phyloP scores from a whole-genome alignment of 2,329 filamentous ascomycete species.

The Colletotrichum spinosum region DNA sequence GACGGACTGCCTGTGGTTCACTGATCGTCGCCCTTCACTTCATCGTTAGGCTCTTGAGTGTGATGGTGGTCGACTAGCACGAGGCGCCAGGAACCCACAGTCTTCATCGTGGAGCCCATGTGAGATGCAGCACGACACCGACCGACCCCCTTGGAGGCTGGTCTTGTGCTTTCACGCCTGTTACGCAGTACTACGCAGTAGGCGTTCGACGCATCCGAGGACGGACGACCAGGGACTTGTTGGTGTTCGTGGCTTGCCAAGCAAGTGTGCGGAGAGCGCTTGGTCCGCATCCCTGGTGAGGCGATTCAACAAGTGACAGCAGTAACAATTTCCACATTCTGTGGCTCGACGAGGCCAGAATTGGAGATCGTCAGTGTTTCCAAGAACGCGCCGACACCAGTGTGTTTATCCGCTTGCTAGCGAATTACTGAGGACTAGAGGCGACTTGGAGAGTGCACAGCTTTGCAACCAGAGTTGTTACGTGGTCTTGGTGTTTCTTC shows the following conservation, averaged over 20 bases:
- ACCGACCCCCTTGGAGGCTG: background rate
- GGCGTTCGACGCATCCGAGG: slow-evolving; percentile 7
- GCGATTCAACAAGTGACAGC: slow-evolving; percentile 20
- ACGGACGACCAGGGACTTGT: slow-evolving; percentile 12
- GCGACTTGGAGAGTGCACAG: too few relatives aligned
- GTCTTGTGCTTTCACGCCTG: background rate
- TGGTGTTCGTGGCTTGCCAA: slow-evolving; percentile 29
- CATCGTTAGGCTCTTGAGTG: slow-evolving; percentile 19
- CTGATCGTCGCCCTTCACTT: slow-evolving; percentile 20
- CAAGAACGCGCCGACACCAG: background rate
- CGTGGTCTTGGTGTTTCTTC: background rate
- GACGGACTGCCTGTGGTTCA: slow-evolving; percentile 24
- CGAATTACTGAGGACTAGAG: background rate
- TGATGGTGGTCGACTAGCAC: slow-evolving; percentile 5
- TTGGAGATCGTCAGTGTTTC: background rate
- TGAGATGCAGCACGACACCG: slow-evolving; percentile 25
- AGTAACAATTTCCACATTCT: slow-evolving; percentile 23
- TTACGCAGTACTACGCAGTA: background rate
- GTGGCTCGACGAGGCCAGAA: slow-evolving; percentile 19
- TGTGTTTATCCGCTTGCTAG: background rate
- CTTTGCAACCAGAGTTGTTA: too few relatives aligned
- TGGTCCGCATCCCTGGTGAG: slow-evolving; percentile 12
- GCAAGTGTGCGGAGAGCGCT: slow-evolving; percentile 5
- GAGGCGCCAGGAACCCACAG: slow-evolving; percentile 28
- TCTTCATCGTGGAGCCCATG: slow-evolving; percentile 25